Conservation (phyloP, 164 flowering plant species). For the Magnolia changhungtana region DNA sequence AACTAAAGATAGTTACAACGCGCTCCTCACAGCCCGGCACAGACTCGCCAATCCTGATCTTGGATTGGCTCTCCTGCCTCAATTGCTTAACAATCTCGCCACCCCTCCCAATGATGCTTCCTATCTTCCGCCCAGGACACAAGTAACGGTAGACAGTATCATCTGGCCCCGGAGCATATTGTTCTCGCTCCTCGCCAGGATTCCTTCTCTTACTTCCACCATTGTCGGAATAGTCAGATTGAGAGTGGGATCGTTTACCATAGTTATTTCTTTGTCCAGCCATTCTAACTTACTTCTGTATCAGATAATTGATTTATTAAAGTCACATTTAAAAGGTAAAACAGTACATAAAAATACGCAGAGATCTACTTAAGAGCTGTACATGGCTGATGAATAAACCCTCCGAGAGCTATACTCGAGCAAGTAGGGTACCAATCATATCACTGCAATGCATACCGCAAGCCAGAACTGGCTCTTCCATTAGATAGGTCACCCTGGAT, state of each 20-base stretch:
- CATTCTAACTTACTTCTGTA: constrained; percentile 22
- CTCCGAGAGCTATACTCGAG: too few species aligned
- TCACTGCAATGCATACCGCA: too few species aligned
- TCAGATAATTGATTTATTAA: too few species aligned
- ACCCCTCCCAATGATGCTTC: constrained; percentile 93
- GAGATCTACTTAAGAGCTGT: too few species aligned
- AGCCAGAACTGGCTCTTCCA: too few species aligned
- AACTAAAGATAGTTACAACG: constrained; percentile 83
- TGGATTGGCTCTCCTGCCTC: constrained; percentile 82
- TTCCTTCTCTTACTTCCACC: constrained; percentile 52
- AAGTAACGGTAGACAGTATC: constrained; percentile 92
- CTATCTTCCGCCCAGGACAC: constrained; percentile 85
- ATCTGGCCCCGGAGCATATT: constrained; percentile 52
- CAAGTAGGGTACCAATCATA: too few species aligned
- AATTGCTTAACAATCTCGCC: constrained; percentile 95
- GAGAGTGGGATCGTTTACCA: constrained; percentile 49
- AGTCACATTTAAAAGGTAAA: too few species aligned
- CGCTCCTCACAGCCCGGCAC: constrained; percentile 85
- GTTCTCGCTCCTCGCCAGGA: constrained; percentile 44
- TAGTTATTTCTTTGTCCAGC: constrained; percentile 50
- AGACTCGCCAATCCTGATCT: constrained; percentile 87
- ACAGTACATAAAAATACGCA: too few species aligned
- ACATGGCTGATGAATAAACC: too few species aligned
- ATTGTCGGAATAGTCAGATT: constrained; percentile 40
- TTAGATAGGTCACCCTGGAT: too few species aligned